phyloP scores from a whole-genome alignment of 345 rosid genomes.

The Hypericum androsaemum region DNA sequence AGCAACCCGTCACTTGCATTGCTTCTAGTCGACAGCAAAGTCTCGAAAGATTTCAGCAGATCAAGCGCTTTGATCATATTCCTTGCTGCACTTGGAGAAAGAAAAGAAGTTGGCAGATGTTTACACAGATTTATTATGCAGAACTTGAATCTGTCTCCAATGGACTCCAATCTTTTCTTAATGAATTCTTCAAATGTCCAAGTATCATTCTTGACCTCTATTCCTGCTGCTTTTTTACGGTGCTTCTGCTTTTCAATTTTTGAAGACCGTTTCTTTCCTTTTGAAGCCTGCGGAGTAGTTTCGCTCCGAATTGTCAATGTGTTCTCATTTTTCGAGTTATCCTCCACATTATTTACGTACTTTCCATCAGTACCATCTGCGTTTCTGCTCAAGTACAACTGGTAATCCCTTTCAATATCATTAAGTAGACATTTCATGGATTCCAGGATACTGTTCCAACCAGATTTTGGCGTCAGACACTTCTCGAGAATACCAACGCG shows the following conservation, averaged over 20 bases:
- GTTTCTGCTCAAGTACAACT: neutral
- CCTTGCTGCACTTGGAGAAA: slow-evolving; percentile 18
- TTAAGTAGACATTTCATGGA: slow-evolving; percentile 6
- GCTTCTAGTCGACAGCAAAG: slow-evolving; percentile 3
- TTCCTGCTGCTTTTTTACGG: neutral
- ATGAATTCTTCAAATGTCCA: slow-evolving; percentile 14
- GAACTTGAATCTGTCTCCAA: slow-evolving; percentile 8
- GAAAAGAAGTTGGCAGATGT: slow-evolving; percentile 28
- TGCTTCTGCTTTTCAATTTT: neutral
- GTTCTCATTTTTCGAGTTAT: too few species aligned
- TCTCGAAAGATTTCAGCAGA: slow-evolving; percentile 9
- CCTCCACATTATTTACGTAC: neutral
- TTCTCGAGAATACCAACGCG: neutral
- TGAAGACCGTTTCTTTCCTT: neutral
- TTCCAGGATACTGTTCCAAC: slow-evolving; percentile 1
- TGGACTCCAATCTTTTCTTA: slow-evolving; percentile 10
- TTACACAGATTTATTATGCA: slow-evolving; percentile 20
- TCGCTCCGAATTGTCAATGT: neutral
- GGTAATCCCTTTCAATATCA: neutral
- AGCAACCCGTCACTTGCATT: neutral
- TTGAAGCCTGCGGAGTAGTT: neutral
- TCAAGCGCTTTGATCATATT: slow-evolving; percentile 15
- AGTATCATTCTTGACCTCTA: neutral
- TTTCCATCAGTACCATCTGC: neutral
- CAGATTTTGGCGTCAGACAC: neutral